Evolutionary conservation across 306 rosid genomes (phyloP), one percentile per base, ranked within the genome.

Genomic region (Ammopiptanthus mongolicus): DNA sequence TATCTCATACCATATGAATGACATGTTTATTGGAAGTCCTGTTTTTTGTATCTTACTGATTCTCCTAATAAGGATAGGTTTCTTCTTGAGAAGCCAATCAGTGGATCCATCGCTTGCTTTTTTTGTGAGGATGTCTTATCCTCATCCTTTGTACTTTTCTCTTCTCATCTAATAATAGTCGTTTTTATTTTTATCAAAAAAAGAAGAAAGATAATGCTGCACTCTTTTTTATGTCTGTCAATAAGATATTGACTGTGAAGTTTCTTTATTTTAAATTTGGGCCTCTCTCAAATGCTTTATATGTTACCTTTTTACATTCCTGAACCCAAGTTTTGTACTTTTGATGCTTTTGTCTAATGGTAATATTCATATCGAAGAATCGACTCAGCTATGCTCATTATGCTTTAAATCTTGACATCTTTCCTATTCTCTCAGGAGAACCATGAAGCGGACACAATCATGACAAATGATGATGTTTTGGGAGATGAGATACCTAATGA

Each of bases 401-500:
- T 63, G 17, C 63, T 69, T 47, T 22, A 3, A 36, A 17, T 69
- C 22, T 64, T 56, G 50, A 57, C 56, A 34, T 52, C 23, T 69
- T 58, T 4, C 74, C 50, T 17, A 31, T 76, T 68, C 47, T 76
- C 78, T 59, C 82, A 92, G 99, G 97, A 90, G 83, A 88, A 74
- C 80, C 86, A 57, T 57, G 98, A 96, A 48, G 57, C 71, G 10
- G 81, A 80, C 67, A 44, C 75, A 47, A 74, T 71, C 36, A 86
- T 96, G 99, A 89, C 99, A 53, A 96, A 92, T 82, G 99, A 96
- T 82, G 99, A 96, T 82, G 78, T 96, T 61, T 87, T 96, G 85
- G 99, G 99, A 41, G 98, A 92, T 85, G 99, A 96, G 89, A 92
- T 96, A 86, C 97, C 99, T 37, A 25, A 79, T 65, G 99, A 96